phyloP scores from a whole-genome alignment of 164 flowering plant species.

The Aristolochia fimbriata region DNA sequence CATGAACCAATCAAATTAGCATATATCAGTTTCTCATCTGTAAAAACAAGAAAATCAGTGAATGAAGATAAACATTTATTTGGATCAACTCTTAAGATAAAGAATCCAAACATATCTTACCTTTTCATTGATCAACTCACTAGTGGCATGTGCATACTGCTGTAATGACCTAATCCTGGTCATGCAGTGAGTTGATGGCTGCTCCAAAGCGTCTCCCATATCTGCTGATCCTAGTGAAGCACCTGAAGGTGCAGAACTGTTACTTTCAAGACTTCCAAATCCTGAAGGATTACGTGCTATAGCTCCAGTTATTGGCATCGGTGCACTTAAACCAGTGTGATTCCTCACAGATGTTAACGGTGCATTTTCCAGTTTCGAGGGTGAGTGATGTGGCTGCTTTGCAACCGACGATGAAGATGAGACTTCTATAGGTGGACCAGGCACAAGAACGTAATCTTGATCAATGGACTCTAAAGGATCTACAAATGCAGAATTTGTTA shows the following conservation, averaged over 20 bases:
- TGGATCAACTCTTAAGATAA: background rate
- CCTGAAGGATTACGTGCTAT: conserved; percentile 16
- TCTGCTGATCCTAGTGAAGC: conserved; percentile 76
- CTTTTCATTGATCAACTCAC: conserved; percentile 72
- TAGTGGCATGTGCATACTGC: conserved; percentile 69
- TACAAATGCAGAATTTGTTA: conserved; percentile 30
- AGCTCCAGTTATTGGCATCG: conserved; percentile 61
- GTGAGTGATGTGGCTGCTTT: conserved; percentile 34
- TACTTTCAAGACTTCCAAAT: conserved; percentile 58
- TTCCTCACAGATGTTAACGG: conserved; percentile 18
- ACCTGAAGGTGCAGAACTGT: conserved; percentile 63
- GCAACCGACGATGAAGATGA: conserved; percentile 46
- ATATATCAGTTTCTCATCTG: no score
- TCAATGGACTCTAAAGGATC: conserved; percentile 71
- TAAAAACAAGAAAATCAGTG: background rate
- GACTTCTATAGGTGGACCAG: conserved; percentile 59
- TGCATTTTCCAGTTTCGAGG: conserved; percentile 32
- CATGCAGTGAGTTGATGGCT: conserved; percentile 56
- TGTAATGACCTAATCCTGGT: conserved; percentile 77
- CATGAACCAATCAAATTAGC: no score
- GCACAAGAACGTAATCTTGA: conserved; percentile 90
- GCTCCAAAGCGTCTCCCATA: conserved; percentile 53
- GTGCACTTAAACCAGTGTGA: conserved; percentile 32
- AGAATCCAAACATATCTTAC: conserved; percentile 21
- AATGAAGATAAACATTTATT: background rate